Conservation (phyloP, 805 yeast genomes). For the Nakazawaea populi region DNA sequence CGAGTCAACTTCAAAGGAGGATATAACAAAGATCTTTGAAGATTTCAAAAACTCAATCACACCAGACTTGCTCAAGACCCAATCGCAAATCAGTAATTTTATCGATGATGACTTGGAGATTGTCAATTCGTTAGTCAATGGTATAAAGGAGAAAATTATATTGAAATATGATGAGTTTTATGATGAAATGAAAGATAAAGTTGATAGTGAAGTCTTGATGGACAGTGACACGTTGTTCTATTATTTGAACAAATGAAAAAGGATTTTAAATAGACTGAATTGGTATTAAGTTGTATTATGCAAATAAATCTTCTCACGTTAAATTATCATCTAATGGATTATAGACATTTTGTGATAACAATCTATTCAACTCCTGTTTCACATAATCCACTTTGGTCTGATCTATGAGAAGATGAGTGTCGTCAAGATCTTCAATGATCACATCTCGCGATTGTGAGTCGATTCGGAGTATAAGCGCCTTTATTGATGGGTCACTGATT, state of each 20-base stretch:
- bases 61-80: constrained; percentile 50
- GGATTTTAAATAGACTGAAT: neutral
- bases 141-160: constrained; percentile 55
- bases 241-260: constrained; percentile 22
- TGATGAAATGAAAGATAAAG: constrained; percentile 16
- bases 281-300: neutral
- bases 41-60: constrained; percentile 45
- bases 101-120: constrained; percentile 48
- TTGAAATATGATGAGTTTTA: constrained; percentile 54
- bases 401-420: constrained; percentile 81
- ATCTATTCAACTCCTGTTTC: constrained; percentile 67
- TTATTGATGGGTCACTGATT: constrained; percentile 84
- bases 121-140: constrained; percentile 49
- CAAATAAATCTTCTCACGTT: constrained; percentile 8
- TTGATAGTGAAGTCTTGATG: constrained; percentile 27
- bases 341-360: constrained; percentile 78
- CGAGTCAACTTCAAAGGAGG: constrained; percentile 3
- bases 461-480: constrained; percentile 77
- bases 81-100: constrained; percentile 45
- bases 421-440: constrained; percentile 75
- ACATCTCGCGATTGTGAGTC: constrained; percentile 76
- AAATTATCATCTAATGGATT: constrained; percentile 76
- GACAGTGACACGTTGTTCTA: constrained; percentile 55
- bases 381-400: constrained; percentile 70
- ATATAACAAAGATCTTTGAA: constrained; percentile 14